Conservation (phyloP, 2,329 filamentous ascomycete species). For the Talaromyces islandicus region DNA sequence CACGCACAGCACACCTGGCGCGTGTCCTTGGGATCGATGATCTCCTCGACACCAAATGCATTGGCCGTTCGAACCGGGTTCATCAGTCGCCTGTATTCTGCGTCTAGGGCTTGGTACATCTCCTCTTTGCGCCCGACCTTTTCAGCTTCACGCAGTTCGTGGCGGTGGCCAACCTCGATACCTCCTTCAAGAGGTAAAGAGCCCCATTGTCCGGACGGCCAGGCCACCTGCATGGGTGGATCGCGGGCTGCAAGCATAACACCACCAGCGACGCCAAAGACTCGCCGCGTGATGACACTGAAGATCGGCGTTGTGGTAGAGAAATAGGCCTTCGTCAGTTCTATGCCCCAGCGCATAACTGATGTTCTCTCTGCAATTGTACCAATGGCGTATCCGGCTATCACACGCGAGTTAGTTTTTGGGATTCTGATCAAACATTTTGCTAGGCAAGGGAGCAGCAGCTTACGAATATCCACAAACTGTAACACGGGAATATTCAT, state of each 20-base stretch:
- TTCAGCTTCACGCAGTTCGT: conserved; percentile 53
- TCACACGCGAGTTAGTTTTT: background rate
- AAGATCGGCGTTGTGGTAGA: conserved; percentile 59
- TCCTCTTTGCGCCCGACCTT: conserved; percentile 45
- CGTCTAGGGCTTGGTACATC: conserved; percentile 52
- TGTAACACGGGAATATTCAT: conserved; percentile 61
- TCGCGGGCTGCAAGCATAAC: conserved; percentile 60
- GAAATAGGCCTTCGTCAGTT: conserved; percentile 57
- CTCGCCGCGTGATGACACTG: conserved; percentile 55
- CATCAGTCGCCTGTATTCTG: conserved; percentile 57
- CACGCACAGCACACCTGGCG: conserved; percentile 51
- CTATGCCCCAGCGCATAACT: conserved; percentile 60
- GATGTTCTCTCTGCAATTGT: conserved; percentile 57
- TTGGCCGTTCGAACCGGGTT: conserved; percentile 61
- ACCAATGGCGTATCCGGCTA: conserved; percentile 56
- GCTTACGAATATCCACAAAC: conserved; percentile 55
- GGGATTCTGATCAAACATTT: conserved; percentile 8
- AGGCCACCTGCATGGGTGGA: conserved; percentile 55
- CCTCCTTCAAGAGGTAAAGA: conserved; percentile 58
- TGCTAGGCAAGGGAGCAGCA: background rate
- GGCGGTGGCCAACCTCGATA: conserved; percentile 58
- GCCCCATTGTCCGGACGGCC: conserved; percentile 60
- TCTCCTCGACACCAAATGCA: conserved; percentile 59
- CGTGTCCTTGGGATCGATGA: conserved; percentile 58
- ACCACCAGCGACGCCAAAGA: conserved; percentile 59